These are phyloP conservation scores for Nasturtium officinale DNA, from an alignment of 345 rosid species.

Conservation along the genomic window DNA sequence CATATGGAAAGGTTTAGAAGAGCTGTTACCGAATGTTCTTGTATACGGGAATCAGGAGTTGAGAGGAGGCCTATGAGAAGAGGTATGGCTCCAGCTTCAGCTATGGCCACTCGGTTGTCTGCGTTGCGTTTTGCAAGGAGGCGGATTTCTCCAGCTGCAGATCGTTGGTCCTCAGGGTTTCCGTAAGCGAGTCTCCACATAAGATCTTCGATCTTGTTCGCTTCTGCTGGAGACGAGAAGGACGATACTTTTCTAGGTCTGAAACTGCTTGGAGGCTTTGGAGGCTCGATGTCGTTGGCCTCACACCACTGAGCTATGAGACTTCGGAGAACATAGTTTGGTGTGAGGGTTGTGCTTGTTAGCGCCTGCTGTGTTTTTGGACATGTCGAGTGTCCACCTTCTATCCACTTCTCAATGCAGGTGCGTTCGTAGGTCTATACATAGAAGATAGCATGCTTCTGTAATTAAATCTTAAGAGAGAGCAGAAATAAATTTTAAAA, in stretches of 20 bases:
- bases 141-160: conserved; percentile 93
- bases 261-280: conserved; percentile 74
- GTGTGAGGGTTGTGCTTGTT: conserved; percentile 67
- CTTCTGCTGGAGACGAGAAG: conserved; percentile 73
- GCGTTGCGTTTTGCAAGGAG: conserved; percentile 97
- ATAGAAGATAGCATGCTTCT: conserved; percentile 20
- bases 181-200: conserved; percentile 77
- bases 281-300: conserved; percentile 83
- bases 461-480: conserved; percentile 4
- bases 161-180: conserved; percentile 75
- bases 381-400: conserved; percentile 83
- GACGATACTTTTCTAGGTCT: conserved; percentile 65
- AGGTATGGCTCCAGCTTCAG: conserved; percentile 99
- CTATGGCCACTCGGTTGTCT: conserved; percentile 94
- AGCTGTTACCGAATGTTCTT: conserved; percentile 96
- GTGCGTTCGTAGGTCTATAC: conserved; percentile 86
- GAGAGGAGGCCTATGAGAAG: conserved; percentile 80
- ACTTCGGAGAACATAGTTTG: conserved; percentile 91
- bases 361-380: conserved; percentile 94
- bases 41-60: conserved; percentile 82
- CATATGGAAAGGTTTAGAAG: conserved; percentile 96
- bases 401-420: conserved; percentile 96
- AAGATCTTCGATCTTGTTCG: conserved; percentile 67
- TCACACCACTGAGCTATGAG: conserved; percentile 99
- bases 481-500: conserved; percentile 25